Evolutionary conservation across 345 rosid species (phyloP).

Genomic region (Salix exigua): DNA sequence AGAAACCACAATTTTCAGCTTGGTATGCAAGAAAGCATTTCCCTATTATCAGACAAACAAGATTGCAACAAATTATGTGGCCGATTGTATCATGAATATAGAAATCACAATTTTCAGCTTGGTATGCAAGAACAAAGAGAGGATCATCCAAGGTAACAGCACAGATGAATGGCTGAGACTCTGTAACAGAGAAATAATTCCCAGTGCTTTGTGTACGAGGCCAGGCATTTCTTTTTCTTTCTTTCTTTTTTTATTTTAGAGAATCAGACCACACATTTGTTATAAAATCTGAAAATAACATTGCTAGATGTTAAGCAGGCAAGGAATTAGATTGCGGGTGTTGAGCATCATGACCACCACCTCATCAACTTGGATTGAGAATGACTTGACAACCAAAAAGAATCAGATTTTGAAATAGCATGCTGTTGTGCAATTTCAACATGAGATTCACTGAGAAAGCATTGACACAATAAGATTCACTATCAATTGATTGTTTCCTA

Average conservation of each 20-base stretch:
- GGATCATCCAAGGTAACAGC: not conserved
- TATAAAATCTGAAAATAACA: not conserved
- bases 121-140: not conserved
- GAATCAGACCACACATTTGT: not conserved
- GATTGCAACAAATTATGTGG: not conserved
- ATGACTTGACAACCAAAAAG: not conserved
- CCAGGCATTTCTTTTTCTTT: not conserved
- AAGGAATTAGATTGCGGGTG: not conserved
- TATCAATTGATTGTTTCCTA: not conserved
- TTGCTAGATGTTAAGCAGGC: not conserved
- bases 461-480: not conserved
- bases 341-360: not conserved
- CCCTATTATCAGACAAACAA: not conserved
- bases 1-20: not conserved
- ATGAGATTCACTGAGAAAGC: not conserved
- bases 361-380: not conserved
- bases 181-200: not conserved
- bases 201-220: no score
- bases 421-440: not conserved
- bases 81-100: not conserved
- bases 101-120: not conserved
- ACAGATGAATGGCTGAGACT: not conserved
- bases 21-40: not conserved
- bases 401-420: not conserved
- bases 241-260: no score